Percentiles rank a stretch among this genome's conserved stretches.
Conservation (phyloP, 202 grass and related monocot genomes). For the Carex arenaria region DNA sequence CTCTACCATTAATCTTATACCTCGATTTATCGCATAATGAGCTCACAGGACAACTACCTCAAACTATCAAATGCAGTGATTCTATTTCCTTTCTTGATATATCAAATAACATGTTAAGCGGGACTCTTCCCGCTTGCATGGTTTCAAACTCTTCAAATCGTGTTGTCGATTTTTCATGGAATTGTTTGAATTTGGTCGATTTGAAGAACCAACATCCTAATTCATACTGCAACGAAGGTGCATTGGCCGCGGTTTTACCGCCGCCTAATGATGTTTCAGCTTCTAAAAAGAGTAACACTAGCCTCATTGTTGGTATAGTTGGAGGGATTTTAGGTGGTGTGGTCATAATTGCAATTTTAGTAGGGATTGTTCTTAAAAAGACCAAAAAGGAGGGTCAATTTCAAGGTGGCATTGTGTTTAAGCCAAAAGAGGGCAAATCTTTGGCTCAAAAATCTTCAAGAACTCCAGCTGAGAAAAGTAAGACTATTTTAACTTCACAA, state of each 20-base stretch:
- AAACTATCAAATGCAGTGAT: conserved; percentile 33
- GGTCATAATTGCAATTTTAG: conserved; percentile 40
- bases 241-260: conserved; percentile 64
- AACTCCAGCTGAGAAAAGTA: conserved; percentile 70
- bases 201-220: conserved; percentile 44
- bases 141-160: conserved; percentile 37
- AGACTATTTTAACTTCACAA: conserved; percentile 17
- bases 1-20: conserved; percentile 49
- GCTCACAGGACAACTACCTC: conserved; percentile 48
- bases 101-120: conserved; percentile 70
- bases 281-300: conserved; percentile 37
- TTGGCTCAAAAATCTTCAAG: conserved; percentile 22
- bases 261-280: conserved; percentile 9
- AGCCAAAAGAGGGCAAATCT: conserved; percentile 25
- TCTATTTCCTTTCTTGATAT: conserved; percentile 61
- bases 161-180: conserved; percentile 51
- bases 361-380: conserved; percentile 45
- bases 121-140: conserved; percentile 60
- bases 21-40: conserved; percentile 61
- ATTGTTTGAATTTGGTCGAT: conserved; percentile 54
- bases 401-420: conserved; percentile 34
- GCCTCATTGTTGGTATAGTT: conserved; percentile 54
- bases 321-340: conserved; percentile 47
- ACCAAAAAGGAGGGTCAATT: conserved; percentile 25
- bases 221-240: conserved; percentile 56